A percentile compares a stretch with the other conserved stretches of the same genome.
phyloP scores from a whole-genome alignment of 2,329 filamentous ascomycete species.

The Venturia nashicola region DNA sequence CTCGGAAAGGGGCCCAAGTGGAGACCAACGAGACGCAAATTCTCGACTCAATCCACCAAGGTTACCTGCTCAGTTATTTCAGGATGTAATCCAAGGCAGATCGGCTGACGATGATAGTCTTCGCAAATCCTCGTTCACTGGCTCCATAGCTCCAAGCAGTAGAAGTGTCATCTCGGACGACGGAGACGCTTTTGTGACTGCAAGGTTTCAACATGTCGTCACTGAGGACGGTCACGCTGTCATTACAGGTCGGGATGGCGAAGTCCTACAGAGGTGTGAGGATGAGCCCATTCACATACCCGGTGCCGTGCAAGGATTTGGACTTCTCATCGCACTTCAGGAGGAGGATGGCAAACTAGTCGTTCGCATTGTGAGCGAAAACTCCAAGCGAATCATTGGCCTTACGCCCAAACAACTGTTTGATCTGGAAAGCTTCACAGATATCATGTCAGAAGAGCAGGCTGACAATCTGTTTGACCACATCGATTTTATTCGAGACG shows the following conservation, averaged over 20 bases:
- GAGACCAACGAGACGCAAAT: neutral
- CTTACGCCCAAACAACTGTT: conserved; percentile 70
- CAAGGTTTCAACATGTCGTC: conserved; percentile 62
- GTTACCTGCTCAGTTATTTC: conserved; percentile 23
- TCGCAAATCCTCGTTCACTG: neutral
- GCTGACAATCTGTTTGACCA: conserved; percentile 75
- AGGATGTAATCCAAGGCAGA: conserved; percentile 20
- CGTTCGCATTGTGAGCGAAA: conserved; percentile 70
- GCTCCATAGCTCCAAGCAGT: neutral
- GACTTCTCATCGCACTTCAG: conserved; percentile 60
- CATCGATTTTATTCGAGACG: conserved; percentile 76
- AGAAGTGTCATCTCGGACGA: neutral
- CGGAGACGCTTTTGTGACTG: conserved; percentile 40
- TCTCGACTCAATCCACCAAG: conserved; percentile 10
- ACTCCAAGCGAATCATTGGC: conserved; percentile 61
- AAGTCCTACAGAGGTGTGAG: conserved; percentile 60
- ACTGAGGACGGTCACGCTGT: conserved; percentile 11
- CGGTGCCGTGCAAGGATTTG: conserved; percentile 70
- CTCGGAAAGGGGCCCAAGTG: neutral
- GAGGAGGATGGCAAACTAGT: conserved; percentile 54
- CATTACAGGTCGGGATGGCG: conserved; percentile 11
- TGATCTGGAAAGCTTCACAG: conserved; percentile 60
- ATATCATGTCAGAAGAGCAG: conserved; percentile 74
- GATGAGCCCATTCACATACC: conserved; percentile 86
- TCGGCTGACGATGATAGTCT: conserved; percentile 15